phyloP scores from a whole-genome alignment of 352 stramenopile species.

The Thalassiosira exigua region DNA sequence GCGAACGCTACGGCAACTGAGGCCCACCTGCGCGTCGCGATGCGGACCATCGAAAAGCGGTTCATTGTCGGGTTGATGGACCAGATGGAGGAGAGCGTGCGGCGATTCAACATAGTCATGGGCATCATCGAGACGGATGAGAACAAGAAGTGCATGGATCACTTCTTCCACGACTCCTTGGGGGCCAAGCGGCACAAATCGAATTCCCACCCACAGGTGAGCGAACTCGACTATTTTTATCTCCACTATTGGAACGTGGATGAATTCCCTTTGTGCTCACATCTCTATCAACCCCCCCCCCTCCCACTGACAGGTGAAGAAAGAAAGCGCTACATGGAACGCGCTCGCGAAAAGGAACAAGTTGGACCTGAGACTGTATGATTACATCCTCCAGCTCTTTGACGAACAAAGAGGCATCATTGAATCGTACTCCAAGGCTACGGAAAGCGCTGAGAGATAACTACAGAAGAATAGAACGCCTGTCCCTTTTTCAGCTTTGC shows the following conservation, averaged over 20 bases:
- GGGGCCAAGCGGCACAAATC: conserved; percentile 28
- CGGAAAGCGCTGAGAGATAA: too few relatives aligned
- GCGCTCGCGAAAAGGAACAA: conserved; percentile 9
- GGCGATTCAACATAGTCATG: conserved; percentile 59
- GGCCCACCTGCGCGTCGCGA: conserved; percentile 54
- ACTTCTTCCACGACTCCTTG: conserved; percentile 29
- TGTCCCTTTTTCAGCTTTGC: too few relatives aligned
- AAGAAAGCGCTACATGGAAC: conserved; percentile 16
- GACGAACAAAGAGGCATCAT: conserved; percentile 33
- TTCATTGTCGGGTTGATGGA: conserved; percentile 61
- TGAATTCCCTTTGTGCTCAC: too few relatives aligned
- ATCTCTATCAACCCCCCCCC: too few relatives aligned
- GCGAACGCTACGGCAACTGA: conserved; percentile 28
- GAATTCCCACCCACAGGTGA: conserved; percentile 30
- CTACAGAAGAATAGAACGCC: too few relatives aligned
- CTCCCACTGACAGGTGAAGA: too few relatives aligned
- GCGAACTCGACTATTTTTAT: too few relatives aligned
- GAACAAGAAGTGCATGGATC: not conserved
- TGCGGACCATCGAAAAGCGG: conserved; percentile 45
- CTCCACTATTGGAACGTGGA: too few relatives aligned
- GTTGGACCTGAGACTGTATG: conserved; percentile 36
- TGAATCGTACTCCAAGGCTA: conserved; percentile 9
- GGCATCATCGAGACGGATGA: conserved; percentile 27
- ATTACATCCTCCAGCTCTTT: conserved; percentile 33
- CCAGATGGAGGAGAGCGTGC: conserved; percentile 56